Evolutionary conservation across 768 basidiomycete genomes (phyloP).

Genomic region (Boletus vinaceobasis): DNA sequence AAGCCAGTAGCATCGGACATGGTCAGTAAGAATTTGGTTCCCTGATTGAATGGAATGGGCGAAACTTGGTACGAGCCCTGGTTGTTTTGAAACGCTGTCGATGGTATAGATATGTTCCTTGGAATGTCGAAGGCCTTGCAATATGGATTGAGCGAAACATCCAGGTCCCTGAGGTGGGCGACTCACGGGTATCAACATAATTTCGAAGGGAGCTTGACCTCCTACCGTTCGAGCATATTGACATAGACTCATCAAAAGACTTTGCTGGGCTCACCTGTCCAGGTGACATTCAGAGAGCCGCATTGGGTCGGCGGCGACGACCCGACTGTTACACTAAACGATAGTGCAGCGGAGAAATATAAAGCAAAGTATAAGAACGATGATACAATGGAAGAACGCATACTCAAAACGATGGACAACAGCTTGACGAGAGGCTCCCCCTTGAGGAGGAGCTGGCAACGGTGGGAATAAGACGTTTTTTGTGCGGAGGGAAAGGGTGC

Average conservation of each 20-base stretch:
- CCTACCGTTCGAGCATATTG: conserved; percentile 35
- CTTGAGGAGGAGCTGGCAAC: conserved; percentile 5
- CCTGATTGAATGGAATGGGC: conserved; percentile 41
- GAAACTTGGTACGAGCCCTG: conserved; percentile 48
- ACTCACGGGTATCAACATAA: conserved; percentile 52
- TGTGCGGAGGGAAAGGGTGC: not conserved
- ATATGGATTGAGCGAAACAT: conserved; percentile 4
- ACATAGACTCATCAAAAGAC: not conserved
- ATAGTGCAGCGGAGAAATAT: conserved; percentile 19
- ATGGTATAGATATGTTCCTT: conserved; percentile 52
- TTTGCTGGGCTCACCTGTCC: conserved; percentile 50
- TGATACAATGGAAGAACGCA: conserved; percentile 27
- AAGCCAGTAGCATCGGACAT: conserved; percentile 76
- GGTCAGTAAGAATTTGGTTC: conserved; percentile 46
- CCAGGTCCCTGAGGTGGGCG: not conserved
- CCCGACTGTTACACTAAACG: conserved; percentile 49
- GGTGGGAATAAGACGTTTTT: conserved; percentile 7
- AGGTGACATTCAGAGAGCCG: conserved; percentile 55
- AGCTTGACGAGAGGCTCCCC: conserved; percentile 6
- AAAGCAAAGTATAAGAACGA: conserved; percentile 20
- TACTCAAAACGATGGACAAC: conserved; percentile 21
- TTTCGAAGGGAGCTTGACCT: conserved; percentile 51
- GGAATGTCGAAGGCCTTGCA: conserved; percentile 52
- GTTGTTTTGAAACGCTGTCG: conserved; percentile 50
- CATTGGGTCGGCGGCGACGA: conserved; percentile 52